Evolutionary conservation across 148 eudicot species (phyloP).

Genomic region (Bassia scoparia): DNA sequence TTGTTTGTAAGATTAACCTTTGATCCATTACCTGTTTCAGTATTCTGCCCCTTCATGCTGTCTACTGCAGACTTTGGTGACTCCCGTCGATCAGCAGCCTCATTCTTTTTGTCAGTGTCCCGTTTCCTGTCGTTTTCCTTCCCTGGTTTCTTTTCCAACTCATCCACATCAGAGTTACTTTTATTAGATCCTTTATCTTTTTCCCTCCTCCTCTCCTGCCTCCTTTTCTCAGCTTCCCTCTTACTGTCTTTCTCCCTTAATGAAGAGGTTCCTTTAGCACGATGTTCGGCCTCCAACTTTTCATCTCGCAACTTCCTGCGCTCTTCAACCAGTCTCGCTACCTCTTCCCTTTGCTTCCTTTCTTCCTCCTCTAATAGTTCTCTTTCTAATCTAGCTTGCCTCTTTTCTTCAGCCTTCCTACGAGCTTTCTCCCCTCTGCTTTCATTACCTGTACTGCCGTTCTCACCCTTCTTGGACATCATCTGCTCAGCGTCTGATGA

Average conservation of each 20-base stretch:
- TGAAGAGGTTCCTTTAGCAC: slow-evolving; percentile 47
- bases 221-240: slow-evolving; percentile 76
- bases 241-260: slow-evolving; percentile 58
- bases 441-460: slow-evolving; percentile 56
- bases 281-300: slow-evolving; percentile 76
- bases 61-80: slow-evolving; percentile 46
- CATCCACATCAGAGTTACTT: slow-evolving; percentile 94
- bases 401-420: slow-evolving; percentile 96
- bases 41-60: slow-evolving; percentile 39
- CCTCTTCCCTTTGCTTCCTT: slow-evolving; percentile 96
- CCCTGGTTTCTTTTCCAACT: slow-evolving; percentile 62
- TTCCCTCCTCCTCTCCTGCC: slow-evolving; percentile 74
- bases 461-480: slow-evolving; percentile 63
- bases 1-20: slow-evolving; percentile 46
- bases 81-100: slow-evolving; percentile 55
- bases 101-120: slow-evolving; percentile 57
- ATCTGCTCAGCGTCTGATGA: slow-evolving; percentile 49
- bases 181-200: slow-evolving; percentile 82
- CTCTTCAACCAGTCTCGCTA: slow-evolving; percentile 89
- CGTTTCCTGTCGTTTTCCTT: slow-evolving; percentile 59
- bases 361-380: slow-evolving; percentile 93
- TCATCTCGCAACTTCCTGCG: slow-evolving; percentile 85
- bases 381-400: slow-evolving; percentile 91
- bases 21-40: slow-evolving; percentile 42
- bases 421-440: slow-evolving; percentile 95